Percentiles rank a stretch among this genome's conserved stretches.
Conservation (phyloP, 1,284 basidiomycete species). For the Rhodotorula sp. region DNA sequence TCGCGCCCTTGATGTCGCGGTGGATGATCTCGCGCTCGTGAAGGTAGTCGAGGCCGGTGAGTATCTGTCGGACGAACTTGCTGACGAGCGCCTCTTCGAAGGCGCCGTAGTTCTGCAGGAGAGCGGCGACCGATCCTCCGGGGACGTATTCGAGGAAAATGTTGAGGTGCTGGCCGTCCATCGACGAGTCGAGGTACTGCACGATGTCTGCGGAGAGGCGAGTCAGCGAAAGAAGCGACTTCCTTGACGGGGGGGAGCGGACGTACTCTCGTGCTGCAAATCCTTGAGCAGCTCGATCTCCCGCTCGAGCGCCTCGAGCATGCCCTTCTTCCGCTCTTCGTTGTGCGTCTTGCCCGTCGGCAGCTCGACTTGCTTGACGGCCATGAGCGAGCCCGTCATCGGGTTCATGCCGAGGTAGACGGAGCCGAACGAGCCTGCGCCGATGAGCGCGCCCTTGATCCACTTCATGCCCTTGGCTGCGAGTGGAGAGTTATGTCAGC, state of each 20-base stretch:
- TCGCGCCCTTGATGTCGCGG: conserved; percentile 97
- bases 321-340: conserved; percentile 89
- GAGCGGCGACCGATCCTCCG: conserved; percentile 90
- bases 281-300: conserved; percentile 96
- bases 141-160: conserved; percentile 99
- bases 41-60: conserved; percentile 86
- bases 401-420: conserved; percentile 97
- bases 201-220: conserved; percentile 64
- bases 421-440: conserved; percentile 91
- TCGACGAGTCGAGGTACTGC: conserved; percentile 86
- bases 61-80: conserved; percentile 91
- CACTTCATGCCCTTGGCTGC: conserved; percentile 57
- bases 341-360: conserved; percentile 81
- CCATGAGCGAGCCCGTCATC: conserved; percentile 89
- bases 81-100: conserved; percentile 94
- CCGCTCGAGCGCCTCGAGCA: conserved; percentile 89
- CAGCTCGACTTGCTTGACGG: conserved; percentile 97
- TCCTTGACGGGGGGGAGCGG: no score
- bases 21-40: conserved; percentile 95
- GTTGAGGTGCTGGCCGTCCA: conserved; percentile 84
- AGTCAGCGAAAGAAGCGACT: neutral
- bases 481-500: neutral
- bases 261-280: conserved; percentile 74
- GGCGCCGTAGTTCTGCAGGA: conserved; percentile 90
- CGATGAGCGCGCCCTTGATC: conserved; percentile 98